Evolutionary conservation across 164 flowering plant genomes (phyloP), one percentile per base, ranked within the genome.

Genomic region (Houttuynia cordata): DNA sequence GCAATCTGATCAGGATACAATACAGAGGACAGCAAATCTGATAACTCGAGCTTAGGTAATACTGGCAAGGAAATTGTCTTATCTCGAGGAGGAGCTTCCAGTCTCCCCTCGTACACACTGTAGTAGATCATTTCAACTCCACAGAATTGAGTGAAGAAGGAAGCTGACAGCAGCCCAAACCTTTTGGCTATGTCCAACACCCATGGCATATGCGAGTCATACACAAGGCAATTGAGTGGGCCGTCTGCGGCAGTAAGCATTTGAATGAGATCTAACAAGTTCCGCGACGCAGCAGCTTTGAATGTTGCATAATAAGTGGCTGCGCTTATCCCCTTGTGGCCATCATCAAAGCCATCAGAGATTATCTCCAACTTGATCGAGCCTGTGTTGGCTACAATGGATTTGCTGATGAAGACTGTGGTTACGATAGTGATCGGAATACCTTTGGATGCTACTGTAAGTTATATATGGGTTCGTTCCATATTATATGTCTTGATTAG

Each of bases 111-210:
- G 23, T 59, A 25, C 0, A 66, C 62, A 49, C 66, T 64, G 58
- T 70, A 76, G 51, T 71, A 77, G 1, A 79, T 57, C 18, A 58
- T 53, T 51, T 41, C 49, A 21, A 79, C 79, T 4, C 65, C 64
- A 42, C 75, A 69, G 0, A 81, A 41, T 21, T 83, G 83, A 22
- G 92, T 79, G 68, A 73, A 81, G 56, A 83, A 79, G 0, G 83
- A 20, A 6, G 75, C 86, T 3, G 71, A 78, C 7, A 45, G 0
- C 21, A 63, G 0, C 18, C 63, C 71, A 10, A 10, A 17, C 21
- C 20, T 18, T 23, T 30, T 68, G 0, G 67, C 55, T 30, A 63
- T 15, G 14, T 68, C 63, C 49, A 42, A 34, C 30, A 40, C 63
- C 66, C 63, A 68, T 1, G 71, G 67, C 8, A 59, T 1, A 42